Conservation (phyloP, 2,329 filamentous ascomycete species). For the Nothomitra cinnamomea region DNA sequence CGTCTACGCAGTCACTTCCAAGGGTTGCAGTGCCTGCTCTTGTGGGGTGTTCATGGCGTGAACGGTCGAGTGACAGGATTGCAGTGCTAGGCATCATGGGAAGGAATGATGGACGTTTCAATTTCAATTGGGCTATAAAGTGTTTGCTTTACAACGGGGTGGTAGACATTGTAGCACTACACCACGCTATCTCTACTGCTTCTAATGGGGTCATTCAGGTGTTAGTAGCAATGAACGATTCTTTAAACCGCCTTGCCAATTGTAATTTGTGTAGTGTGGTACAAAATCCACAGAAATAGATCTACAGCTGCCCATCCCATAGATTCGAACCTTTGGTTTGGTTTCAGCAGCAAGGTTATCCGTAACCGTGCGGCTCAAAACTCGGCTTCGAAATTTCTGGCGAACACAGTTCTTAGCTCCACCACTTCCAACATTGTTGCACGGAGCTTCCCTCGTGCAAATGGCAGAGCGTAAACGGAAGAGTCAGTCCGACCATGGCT, state of each 20-base stretch:
- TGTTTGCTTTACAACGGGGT: background rate
- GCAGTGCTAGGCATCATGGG: background rate
- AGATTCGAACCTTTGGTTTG: no score
- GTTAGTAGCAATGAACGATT: background rate
- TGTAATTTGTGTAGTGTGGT: background rate
- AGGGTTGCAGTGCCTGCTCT: background rate
- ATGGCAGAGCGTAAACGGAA: constrained; percentile 33
- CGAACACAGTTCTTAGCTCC: background rate
- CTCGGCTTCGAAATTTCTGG: background rate
- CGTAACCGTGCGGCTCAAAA: background rate
- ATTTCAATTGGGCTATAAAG: background rate
- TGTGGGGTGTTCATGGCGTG: background rate
- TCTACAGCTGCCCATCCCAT: no score
- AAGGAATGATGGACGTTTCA: background rate
- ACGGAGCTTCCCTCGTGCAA: background rate
- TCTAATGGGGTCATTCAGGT: background rate
- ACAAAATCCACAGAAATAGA: no score
- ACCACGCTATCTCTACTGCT: background rate
- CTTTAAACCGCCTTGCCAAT: background rate
- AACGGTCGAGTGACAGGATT: background rate
- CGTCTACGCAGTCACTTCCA: background rate
- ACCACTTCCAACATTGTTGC: background rate
- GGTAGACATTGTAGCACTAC: background rate
- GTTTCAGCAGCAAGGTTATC: no score
- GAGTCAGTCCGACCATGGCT: constrained; percentile 26